Conservation (phyloP, 1,284 basidiomycete species). For the Meira miltonrushii region DNA sequence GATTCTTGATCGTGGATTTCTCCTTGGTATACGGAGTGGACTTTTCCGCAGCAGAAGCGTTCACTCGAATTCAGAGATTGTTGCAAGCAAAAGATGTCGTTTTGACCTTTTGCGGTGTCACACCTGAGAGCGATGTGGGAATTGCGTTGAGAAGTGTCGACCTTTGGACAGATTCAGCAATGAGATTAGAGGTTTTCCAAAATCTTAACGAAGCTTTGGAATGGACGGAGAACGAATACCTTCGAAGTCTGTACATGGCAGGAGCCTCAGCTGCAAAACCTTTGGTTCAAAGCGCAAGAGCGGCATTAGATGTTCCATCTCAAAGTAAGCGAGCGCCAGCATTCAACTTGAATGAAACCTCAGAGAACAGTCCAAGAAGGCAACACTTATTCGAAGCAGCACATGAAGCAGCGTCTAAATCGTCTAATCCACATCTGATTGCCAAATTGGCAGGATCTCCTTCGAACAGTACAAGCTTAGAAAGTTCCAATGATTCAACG, state of each 20-base stretch:
- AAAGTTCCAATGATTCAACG: neutral
- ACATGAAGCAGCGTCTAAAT: conserved; percentile 30
- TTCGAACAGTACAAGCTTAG: neutral
- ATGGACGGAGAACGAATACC: conserved; percentile 60
- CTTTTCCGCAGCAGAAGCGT: conserved; percentile 90
- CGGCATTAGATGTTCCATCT: conserved; percentile 39
- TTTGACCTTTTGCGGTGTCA: conserved; percentile 79
- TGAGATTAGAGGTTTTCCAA: conserved; percentile 66
- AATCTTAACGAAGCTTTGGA: conserved; percentile 87
- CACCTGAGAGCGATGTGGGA: conserved; percentile 50
- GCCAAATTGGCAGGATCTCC: too few relatives aligned
- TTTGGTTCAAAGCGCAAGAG: conserved; percentile 48
- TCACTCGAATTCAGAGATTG: conserved; percentile 81
- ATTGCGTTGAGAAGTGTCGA: conserved; percentile 57
- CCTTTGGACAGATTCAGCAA: conserved; percentile 60
- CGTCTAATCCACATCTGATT: neutral
- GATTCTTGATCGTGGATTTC: conserved; percentile 63
- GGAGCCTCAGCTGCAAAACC: conserved; percentile 45
- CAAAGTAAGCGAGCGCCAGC: conserved; percentile 39
- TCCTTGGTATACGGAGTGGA: conserved; percentile 82
- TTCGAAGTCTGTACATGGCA: conserved; percentile 53
- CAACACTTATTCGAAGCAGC: conserved; percentile 74
- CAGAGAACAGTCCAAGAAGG: conserved; percentile 68
- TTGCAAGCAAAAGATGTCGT: conserved; percentile 71
- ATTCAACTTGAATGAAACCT: conserved; percentile 58